Base-by-base conservation (phyloP, 176 grass and related monocot species). In the Tillandsia fasciculata region DNA sequence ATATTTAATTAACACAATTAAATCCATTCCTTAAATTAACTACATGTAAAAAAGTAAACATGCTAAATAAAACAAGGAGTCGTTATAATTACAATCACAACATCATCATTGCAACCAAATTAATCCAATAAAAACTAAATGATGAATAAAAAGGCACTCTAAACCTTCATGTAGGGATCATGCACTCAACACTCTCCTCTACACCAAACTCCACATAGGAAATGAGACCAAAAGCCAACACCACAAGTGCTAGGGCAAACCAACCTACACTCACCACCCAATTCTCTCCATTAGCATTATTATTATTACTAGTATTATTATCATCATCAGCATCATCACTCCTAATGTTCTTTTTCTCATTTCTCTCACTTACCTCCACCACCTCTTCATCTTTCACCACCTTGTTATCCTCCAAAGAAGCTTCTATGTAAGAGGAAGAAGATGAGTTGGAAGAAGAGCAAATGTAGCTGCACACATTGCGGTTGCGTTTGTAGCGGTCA, bases 141-240 rank as follows among this genome's bases (percentile, higher is more conserved):
- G 11, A 56, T 56, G 52, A 15, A 56, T 56, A n/a, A 56, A 57
- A 28, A 56, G 52, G 52, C 13, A 8, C 22, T 2, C 24, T 2
- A 15, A 12, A 59, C 22, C 26, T 63, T 74, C 48, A 74, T 2
- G 58, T 74, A 3, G 72, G 59, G 47, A 52, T 51, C 59, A 64
- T 52, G 13, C 3, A 52, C 11, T 51, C 47, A 2, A 9, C 48
- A 18, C 10, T n/a, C 53, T 59, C 57, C 47, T 51, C 58, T 59
- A 17, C 14, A 10, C 48, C 48, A 51, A 51, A 61, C 28, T 58
- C 53, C 8, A 13, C 27, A 9, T 11, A n/a, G 9, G 49, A 65
- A 22, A 64, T 51, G 48, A 50, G 20, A 10, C 7, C 59, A 0
- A 64, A 64, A 28, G 72, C 59, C 57, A 64, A 29, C 11, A 26